Evolutionary conservation across 192 early-diverging fungal species (phyloP).

Genomic region (Backusella morwellensis): DNA sequence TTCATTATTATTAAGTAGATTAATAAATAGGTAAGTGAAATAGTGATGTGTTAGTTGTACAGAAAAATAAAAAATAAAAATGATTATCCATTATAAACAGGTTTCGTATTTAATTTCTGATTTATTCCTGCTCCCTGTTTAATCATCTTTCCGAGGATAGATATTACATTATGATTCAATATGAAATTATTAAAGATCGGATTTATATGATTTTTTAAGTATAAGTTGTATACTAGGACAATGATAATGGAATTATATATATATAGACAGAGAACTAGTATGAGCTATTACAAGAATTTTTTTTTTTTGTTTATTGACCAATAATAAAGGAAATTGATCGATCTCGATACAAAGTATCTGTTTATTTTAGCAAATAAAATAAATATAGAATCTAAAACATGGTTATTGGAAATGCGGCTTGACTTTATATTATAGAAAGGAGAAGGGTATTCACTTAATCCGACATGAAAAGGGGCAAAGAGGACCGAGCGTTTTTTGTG

Average conservation of each 20-base stretch:
- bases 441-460: no score
- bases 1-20: neutral
- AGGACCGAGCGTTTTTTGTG: neutral
- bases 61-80: neutral
- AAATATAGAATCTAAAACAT: no score
- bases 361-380: no score
- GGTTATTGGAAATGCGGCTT: no score
- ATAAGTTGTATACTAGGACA: neutral
- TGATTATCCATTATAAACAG: neutral
- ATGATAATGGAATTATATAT: no score
- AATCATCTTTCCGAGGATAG: neutral
- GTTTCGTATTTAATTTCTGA: neutral
- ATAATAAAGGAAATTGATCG: no score
- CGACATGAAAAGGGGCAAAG: neutral
- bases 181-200: neutral
- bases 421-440: no score
- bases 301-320: no score
- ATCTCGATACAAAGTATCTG: no score
- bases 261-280: neutral
- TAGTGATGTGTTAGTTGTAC: neutral
- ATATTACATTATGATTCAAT: neutral
- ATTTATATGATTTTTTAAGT: neutral
- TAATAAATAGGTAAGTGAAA: neutral
- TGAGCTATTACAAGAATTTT: neutral
- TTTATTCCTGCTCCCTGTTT: neutral